Conservation (phyloP, 768 basidiomycete species). For the Brasilioporus rufonigricans region DNA sequence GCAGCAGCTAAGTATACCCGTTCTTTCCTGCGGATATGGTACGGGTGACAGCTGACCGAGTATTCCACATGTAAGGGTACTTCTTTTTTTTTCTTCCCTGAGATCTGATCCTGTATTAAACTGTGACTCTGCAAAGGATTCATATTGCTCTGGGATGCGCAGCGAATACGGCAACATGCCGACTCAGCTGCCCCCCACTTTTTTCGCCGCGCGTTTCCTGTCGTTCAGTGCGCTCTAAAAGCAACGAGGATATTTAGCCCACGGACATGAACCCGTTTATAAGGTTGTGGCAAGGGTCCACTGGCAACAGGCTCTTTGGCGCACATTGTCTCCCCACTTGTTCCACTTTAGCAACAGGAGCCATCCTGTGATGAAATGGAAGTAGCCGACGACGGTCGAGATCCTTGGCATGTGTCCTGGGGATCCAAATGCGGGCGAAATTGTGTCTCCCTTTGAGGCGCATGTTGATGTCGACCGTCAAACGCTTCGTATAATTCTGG, state of each 20-base stretch:
- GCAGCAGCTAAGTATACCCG: slow-evolving; percentile 1
- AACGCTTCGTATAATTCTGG: not conserved
- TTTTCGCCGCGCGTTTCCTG: not conserved
- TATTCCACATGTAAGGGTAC: slow-evolving; percentile 3
- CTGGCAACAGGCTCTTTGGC: not conserved
- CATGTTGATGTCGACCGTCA: slow-evolving; percentile 7
- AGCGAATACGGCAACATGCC: slow-evolving; percentile 10
- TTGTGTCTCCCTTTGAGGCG: not conserved
- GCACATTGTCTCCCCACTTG: not conserved
- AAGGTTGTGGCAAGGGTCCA: not conserved
- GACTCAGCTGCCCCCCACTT: not conserved
- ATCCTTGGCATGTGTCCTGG: not conserved
- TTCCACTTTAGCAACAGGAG: not conserved
- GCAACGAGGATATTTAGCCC: not conserved
- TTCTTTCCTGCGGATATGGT: slow-evolving; percentile 4
- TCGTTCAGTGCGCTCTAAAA: not conserved
- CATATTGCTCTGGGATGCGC: slow-evolving; percentile 5
- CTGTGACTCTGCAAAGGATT: slow-evolving; percentile 5
- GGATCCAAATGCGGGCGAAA: not conserved
- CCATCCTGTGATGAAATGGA: not conserved
- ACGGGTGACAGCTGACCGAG: slow-evolving; percentile 9
- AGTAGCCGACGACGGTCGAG: not conserved
- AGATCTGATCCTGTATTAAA: slow-evolving; percentile 14
- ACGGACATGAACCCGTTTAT: slow-evolving; percentile 4
- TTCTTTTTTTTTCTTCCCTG: slow-evolving; percentile 7